Base-by-base conservation (phyloP, 2,329 filamentous ascomycete genomes). In the Cadophora malorum region DNA sequence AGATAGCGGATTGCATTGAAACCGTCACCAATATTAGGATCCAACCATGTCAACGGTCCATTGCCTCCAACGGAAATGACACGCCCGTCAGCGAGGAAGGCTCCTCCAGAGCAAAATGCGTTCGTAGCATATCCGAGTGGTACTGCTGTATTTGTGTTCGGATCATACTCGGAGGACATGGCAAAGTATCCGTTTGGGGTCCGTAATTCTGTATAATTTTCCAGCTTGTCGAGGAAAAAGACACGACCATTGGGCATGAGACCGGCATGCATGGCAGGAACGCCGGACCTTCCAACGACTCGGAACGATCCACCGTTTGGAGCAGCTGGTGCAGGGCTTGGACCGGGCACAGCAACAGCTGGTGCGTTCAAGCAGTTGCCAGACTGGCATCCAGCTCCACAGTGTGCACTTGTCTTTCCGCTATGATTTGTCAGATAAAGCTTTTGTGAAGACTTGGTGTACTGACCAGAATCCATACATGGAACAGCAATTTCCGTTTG, bases 241-340 rank as follows among this genome's bases (percentile, higher is more conserved):
- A 88, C 86, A 63, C 82, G 80, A 28, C 86, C 86, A 72, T 88
- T 88, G 16, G 81, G 84, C 79, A 88, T 80, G 25, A 89, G 80
- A 72, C 82, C 85, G 70, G 86, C 86, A 72, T 88, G 86, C 87
- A 89, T 89, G 19, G 82, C 86, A 50, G 87, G 86, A n/a, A 89
- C 87, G 71, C 87, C 87, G 63, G 85, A 85, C 67, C 83, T 78
- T 21, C 86, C 86, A 65, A 85, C 80, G 45, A 86, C 76, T 2
- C 78, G 77, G 72, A 88, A 83, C 45, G 77, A 77, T 38, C 83
- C 84, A 41, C 81, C 80, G 59, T 81, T 82, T 16, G 79, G 73
- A 65, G 81, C 80, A 16, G 76, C 78, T 38, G 83, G 82, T 52
- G 83, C 83, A 25, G 83, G 80, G 65, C 68, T 74, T 12, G 76